Base-by-base conservation (phyloP, 495 filamentous ascomycete genomes). In the Penicillium maclennaniae region DNA sequence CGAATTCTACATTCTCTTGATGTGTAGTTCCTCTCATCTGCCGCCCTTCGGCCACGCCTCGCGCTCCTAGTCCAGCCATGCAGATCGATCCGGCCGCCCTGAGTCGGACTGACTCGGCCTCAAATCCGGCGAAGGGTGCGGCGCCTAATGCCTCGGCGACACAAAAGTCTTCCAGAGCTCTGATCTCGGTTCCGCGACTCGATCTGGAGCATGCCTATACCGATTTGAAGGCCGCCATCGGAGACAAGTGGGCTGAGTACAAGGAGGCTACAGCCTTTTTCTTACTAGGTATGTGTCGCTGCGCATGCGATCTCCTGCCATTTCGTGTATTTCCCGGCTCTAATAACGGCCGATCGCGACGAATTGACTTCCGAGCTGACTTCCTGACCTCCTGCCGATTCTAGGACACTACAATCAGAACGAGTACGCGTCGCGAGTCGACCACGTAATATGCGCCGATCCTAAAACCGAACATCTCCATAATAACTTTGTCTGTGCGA, bases 141-240 rank as follows among this genome's bases (percentile, higher is more conserved):
- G 79, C 79, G 49, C 70, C 81, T 39, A 80, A 80, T 20, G 75
- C 75, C 15, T 69, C 83, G 9, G 72, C 77, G 45, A 69, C 79
- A 10, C 77, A 81, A 51, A 82, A 80, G 56, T 68, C 73, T 8
- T 73, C 73, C 15, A 72, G 88, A 78, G 72, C 76, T 69, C 49
- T 79, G 45, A 89, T 87, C 60, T 82, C 83, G 6, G 84, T 83
- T 53, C 85, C 87, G 76, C 87, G 93, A 60, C 87, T 97, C 53
- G 92, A 98, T 63, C 75, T 96, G 21, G 92, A 97, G 66, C 88
- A 90, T 25, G 77, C 92, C 57, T 97, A 97, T 65, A 87, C 88
- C 34, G 83, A 86, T 54, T 79, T 98, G 42, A 97, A 96, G 67
- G 73, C 78, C 39, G 83, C 80, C 38, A 85, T 97, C 67, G 79